Base-by-base conservation (phyloP, 257 asterid genomes). In the Buddleja alternifolia region DNA sequence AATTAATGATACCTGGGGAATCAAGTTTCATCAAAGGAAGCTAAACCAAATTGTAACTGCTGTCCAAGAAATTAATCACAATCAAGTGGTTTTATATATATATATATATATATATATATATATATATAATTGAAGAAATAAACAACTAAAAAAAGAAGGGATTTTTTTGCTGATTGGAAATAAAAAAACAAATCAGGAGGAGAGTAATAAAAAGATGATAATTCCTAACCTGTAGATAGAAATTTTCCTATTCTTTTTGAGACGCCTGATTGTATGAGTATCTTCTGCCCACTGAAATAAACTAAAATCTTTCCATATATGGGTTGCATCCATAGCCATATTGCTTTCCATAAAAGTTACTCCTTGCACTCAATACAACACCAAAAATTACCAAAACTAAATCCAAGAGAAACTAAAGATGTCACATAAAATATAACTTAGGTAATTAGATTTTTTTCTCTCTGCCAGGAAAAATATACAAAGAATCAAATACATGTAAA, bases 281-380 rank as follows among this genome's bases (percentile, higher is more conserved):
- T 74, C 63, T 37, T 74, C 63, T 37, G 21, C 36, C 34, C 41
- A 52, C 17, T 4, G 1, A 71, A 60, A 70, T 78, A 75, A 66
- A 71, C 24, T 29, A 54, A 69, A 66, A 66, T 71, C 80, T 55
- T 71, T 41, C 71, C 77, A 67, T 81, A 17, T 51, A 65, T 73
- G 73, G 47, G 45, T 60, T 66, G 64, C 71, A 66, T 42, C 56
- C 53, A 41, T 42, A 17, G 10, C 59, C 46, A 16, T 19, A 39
- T 19, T 54, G 4, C 17, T 68, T 66, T 71, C 67, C 58, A 56
- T 48, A 3, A 9, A 10, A 11, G 8, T 3, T 4, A 29, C 20
- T 45, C 44, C 57, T 62, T 66, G 42, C 67, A 39, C 61, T 39
- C 60, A 39, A 15, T 10, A 14, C 3, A 42, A 48, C 9, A 41